Percentiles rank a stretch among this genome's conserved stretches.
Conservation (phyloP, 768 basidiomycete genomes). For the Chiua virens region DNA sequence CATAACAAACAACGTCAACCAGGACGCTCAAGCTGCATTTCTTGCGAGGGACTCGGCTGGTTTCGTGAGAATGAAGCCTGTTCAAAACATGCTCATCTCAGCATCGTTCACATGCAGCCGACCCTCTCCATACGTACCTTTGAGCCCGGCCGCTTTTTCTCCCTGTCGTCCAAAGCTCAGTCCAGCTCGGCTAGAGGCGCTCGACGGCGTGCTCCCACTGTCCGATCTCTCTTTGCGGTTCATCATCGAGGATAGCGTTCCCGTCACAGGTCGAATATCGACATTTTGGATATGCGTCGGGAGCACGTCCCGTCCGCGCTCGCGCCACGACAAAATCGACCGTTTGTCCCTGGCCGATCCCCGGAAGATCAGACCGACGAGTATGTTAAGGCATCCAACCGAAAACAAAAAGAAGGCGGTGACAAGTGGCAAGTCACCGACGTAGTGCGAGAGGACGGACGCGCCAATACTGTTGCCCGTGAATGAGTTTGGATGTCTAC, state of each 20-base stretch:
- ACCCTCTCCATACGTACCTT: slow-evolving; percentile 38
- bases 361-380: slow-evolving; percentile 80
- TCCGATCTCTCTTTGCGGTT: slow-evolving; percentile 12
- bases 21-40: slow-evolving; percentile 28
- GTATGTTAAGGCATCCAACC: slow-evolving; percentile 78
- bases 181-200: slow-evolving; percentile 38
- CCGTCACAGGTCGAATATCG: slow-evolving; percentile 23
- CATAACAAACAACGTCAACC: background rate
- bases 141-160: slow-evolving; percentile 72
- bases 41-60: slow-evolving; percentile 59
- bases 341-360: slow-evolving; percentile 63
- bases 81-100: too few relatives aligned
- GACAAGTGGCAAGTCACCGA: slow-evolving; percentile 83
- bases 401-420: slow-evolving; percentile 85
- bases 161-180: slow-evolving; percentile 82
- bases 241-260: slow-evolving; percentile 10
- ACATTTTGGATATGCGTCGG: slow-evolving; percentile 38
- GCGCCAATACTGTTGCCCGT: slow-evolving; percentile 53
- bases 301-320: slow-evolving; percentile 54
- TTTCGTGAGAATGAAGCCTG: slow-evolving; percentile 57
- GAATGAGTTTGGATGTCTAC: too few relatives aligned
- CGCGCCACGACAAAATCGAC: slow-evolving; percentile 66
- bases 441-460: slow-evolving; percentile 72
- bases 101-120: too few relatives aligned
- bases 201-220: slow-evolving; percentile 7